These are phyloP conservation scores for Blastobotrys apis DNA, from an alignment of 1,139 yeast genomes.

Conservation along the genomic window DNA sequence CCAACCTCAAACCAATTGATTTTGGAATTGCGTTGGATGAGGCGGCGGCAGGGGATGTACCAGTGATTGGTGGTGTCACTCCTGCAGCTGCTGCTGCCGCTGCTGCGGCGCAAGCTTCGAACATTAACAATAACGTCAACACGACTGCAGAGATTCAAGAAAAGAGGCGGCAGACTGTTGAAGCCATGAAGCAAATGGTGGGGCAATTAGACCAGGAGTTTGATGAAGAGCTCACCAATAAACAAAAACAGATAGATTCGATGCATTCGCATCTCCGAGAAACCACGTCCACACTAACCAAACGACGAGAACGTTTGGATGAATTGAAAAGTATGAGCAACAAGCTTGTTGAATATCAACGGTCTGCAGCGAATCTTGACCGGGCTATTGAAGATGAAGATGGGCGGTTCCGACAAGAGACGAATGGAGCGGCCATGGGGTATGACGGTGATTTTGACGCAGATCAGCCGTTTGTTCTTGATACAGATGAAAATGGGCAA, in stretches of 20 bases:
- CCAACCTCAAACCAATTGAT: slow-evolving; percentile 81
- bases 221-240: slow-evolving; percentile 45
- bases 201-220: slow-evolving; percentile 42
- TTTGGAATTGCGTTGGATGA: slow-evolving; percentile 49
- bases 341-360: slow-evolving; percentile 44
- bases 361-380: slow-evolving; percentile 51
- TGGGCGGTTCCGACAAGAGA: slow-evolving; percentile 43
- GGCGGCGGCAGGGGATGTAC: neutral
- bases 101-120: neutral
- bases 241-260: slow-evolving; percentile 44
- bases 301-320: slow-evolving; percentile 43
- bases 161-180: slow-evolving; percentile 42
- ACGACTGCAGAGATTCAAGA: slow-evolving; percentile 19
- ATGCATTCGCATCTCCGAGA: slow-evolving; percentile 47
- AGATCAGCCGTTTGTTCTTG: slow-evolving; percentile 75
- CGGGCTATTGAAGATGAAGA: slow-evolving; percentile 58
- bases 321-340: slow-evolving; percentile 41
- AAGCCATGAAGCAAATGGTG: slow-evolving; percentile 39
- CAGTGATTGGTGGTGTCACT: neutral
- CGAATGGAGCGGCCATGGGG: slow-evolving; percentile 23
- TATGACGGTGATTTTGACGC: slow-evolving; percentile 65
- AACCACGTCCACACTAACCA: slow-evolving; percentile 45
- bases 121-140: neutral
- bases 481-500: slow-evolving; percentile 13
- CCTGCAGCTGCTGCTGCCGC: neutral